Evolutionary conservation across 2,329 filamentous ascomycete genomes (phyloP), one percentile per base, ranked within the genome.

Genomic region (Parascedosporium putredinis): DNA sequence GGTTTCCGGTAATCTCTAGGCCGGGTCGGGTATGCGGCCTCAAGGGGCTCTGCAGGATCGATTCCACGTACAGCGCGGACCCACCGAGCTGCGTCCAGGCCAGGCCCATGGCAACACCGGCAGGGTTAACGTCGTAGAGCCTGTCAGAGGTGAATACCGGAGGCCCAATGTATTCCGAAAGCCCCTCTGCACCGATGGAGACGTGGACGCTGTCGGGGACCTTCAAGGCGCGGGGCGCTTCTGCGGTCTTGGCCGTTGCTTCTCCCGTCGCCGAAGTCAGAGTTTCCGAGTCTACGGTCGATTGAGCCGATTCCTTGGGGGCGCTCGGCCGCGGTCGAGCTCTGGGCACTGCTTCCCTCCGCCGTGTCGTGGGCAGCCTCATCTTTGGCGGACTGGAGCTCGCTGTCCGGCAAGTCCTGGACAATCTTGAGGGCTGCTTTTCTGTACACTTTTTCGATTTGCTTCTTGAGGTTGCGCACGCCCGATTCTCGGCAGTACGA

Each of bases 11-110:
- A 53, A 90, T 89, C 61, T 95, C 88, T 40, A 98, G 74, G 16
- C 85, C 80, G 5, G 91, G 85, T 16, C 84, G 78, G 23, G 87
- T 91, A 51, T 77, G 76, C 24, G 83, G 75, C 9, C 81, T 81
- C 45, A 97, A 76, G 0, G 86, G 81, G 53, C 83, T 86, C 64
- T 98, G 90, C 47, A 98, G 72, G 54, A 98, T 97, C 1, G 90
- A 94, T 68, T 98, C 93, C 51, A 98, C 88, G 67, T 98, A 98
- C 64, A 98, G 83, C 47, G 93, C 93, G 4, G 93, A 88, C 52
- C 93, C 93, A 53, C 93, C 93, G 79, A 98, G 88, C 62, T 89
- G 88, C 6, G 94, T 98, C 93, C 93, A 98, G 6, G 93, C 93
- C 48, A 98, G 78, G 56, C 93, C 93, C 93, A 98, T 97, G 20